Percentiles rank a stretch among this genome's conserved stretches.
These are phyloP conservation scores for Dichotomopilus funicola DNA, from an alignment of 2,329 filamentous ascomycete species.

Conservation along the genomic window DNA sequence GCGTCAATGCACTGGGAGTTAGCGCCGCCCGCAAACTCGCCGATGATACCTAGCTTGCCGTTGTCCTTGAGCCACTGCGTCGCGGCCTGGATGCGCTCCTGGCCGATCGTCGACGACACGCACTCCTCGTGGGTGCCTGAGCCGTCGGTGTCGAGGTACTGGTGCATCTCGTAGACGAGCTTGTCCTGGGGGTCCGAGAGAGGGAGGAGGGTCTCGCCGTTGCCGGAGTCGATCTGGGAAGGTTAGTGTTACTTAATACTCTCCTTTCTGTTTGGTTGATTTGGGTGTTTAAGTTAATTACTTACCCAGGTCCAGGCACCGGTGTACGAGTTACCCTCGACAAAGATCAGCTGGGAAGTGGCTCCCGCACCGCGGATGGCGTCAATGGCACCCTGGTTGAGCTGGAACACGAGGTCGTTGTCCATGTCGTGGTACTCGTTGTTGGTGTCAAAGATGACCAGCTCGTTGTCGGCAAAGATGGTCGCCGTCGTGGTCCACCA, in stretches of 20 bases:
- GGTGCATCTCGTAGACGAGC: constrained; percentile 53
- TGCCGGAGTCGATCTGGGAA: constrained; percentile 35
- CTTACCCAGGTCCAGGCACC: constrained; percentile 42
- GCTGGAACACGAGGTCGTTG: constrained; percentile 48
- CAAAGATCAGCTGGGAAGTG: constrained; percentile 48
- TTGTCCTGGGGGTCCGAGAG: constrained; percentile 42
- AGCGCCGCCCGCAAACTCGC: constrained; percentile 49
- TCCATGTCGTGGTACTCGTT: constrained; percentile 62
- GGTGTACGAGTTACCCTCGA: constrained; percentile 48
- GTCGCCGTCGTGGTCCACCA: constrained; percentile 53
- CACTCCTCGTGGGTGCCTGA: constrained; percentile 45
- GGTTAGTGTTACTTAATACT: neutral
- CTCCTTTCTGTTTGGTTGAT: neutral
- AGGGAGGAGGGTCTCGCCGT: constrained; percentile 32
- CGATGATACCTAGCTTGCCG: constrained; percentile 47
- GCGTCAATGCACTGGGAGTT: constrained; percentile 45
- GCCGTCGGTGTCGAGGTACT: constrained; percentile 51
- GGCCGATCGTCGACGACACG: constrained; percentile 43
- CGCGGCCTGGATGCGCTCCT: constrained; percentile 41
- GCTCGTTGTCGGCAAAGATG: constrained; percentile 45
- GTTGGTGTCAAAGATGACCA: constrained; percentile 60
- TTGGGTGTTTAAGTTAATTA: neutral
- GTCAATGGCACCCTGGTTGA: constrained; percentile 60
- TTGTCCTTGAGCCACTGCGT: constrained; percentile 50
- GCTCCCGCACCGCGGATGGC: constrained; percentile 55